These are phyloP conservation scores for Yamadazyma conglobata DNA, from an alignment of 1,139 yeast genomes.

Conservation along the genomic window DNA sequence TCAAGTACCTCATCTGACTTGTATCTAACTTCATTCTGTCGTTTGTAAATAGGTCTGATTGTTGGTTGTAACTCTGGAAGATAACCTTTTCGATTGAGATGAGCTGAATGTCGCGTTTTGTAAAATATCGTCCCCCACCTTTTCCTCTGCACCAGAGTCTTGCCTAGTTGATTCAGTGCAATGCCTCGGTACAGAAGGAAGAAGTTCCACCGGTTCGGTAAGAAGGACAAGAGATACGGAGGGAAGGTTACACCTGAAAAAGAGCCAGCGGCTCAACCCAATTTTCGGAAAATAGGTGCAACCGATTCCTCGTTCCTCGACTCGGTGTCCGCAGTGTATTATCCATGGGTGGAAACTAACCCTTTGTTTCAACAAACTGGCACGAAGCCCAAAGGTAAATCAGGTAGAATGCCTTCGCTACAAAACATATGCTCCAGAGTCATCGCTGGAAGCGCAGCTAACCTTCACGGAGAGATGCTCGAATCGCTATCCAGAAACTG, in stretches of 20 bases:
- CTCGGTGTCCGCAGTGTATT: constrained; percentile 14
- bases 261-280: background rate
- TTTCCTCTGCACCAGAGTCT: background rate
- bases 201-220: constrained; percentile 1
- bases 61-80: no score
- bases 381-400: constrained; percentile 4
- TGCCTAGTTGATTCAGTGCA: background rate
- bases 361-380: constrained; percentile 8
- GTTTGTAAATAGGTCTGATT: no score
- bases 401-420: constrained; percentile 10
- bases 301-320: constrained; percentile 16
- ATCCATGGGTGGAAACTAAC: constrained; percentile 17
- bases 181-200: background rate
- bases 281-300: constrained; percentile 5
- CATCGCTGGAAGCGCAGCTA: constrained; percentile 26
- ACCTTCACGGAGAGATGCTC: constrained; percentile 20
- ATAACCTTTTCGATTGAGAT: constrained; percentile 2
- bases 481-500: constrained; percentile 26
- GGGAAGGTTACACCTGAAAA: background rate
- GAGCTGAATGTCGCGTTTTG: constrained; percentile 1
- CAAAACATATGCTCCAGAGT: constrained; percentile 22
- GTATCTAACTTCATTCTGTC: constrained; percentile 80
- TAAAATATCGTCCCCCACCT: background rate
- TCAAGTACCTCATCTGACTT: constrained; percentile 87
- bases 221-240: constrained; percentile 4